A percentile compares a stretch with the other conserved stretches of the same genome.
phyloP scores from a whole-genome alignment of 257 asterid genomes.

The Dorcoceras hygrometricum region DNA sequence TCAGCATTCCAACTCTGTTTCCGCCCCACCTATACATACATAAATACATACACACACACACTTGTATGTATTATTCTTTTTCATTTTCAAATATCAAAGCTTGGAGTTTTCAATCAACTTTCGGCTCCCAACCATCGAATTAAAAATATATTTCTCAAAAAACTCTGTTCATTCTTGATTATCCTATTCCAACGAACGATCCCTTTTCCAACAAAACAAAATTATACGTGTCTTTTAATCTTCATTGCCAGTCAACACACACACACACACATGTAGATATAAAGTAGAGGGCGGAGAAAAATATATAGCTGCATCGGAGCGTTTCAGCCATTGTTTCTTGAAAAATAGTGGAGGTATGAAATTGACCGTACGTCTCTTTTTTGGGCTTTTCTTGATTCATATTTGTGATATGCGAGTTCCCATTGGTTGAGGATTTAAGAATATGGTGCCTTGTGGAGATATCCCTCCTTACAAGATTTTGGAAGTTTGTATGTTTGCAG shows the following conservation, averaged over 20 bases:
- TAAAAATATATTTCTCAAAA: neutral
- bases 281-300: slow-evolving; percentile 19
- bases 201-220: slow-evolving; percentile 40
- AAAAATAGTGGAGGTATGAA: slow-evolving; percentile 34
- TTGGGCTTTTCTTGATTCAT: slow-evolving; percentile 1
- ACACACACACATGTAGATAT: slow-evolving; percentile 21
- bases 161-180: slow-evolving; percentile 23
- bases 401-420: neutral
- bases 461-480: neutral
- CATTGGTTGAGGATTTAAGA: neutral
- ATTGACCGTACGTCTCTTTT: slow-evolving; percentile 19
- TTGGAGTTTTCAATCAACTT: slow-evolving; percentile 23
- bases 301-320: slow-evolving; percentile 6
- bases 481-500: neutral
- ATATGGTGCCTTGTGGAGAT: neutral
- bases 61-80: slow-evolving; percentile 22
- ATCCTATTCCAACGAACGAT: slow-evolving; percentile 33
- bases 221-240: slow-evolving; percentile 40
- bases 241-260: slow-evolving; percentile 31
- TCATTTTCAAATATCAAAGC: no score
- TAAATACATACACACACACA: neutral
- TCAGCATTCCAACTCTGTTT: slow-evolving; percentile 53
- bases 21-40: slow-evolving; percentile 33
- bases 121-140: slow-evolving; percentile 22
- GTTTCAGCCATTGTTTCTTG: slow-evolving; percentile 6